These are phyloP conservation scores for Akanthomyces muscarius DNA, from an alignment of 2,329 filamentous ascomycete genomes.

Conservation along the genomic window DNA sequence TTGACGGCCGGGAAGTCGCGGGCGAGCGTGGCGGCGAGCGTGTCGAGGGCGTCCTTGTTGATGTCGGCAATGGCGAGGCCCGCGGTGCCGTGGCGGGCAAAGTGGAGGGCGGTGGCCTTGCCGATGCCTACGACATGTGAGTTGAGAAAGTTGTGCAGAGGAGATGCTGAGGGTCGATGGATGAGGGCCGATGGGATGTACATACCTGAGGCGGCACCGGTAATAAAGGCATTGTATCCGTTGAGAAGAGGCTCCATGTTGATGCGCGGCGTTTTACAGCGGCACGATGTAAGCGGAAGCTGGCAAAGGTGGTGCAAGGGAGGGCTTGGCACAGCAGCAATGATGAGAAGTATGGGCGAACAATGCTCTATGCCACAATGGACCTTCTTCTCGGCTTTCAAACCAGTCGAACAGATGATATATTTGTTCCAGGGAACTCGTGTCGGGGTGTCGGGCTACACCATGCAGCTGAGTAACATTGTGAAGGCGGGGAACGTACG, in stretches of 20 bases:
- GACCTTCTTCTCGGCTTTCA: too few species aligned
- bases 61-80: slow-evolving; percentile 45
- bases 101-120: slow-evolving; percentile 40
- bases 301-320: too few species aligned
- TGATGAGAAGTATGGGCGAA: not conserved
- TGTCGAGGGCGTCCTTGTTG: slow-evolving; percentile 31
- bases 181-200: not conserved
- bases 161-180: not conserved
- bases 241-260: slow-evolving; percentile 37
- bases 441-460: too few species aligned
- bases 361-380: too few species aligned
- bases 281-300: not conserved
- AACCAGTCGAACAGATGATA: too few species aligned
- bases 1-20: slow-evolving; percentile 36
- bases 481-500: not conserved
- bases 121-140: slow-evolving; percentile 41
- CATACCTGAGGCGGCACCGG: slow-evolving; percentile 44
- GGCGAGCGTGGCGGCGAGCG: slow-evolving; percentile 32
- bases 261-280: not conserved
- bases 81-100: slow-evolving; percentile 45
- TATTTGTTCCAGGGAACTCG: too few species aligned
- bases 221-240: slow-evolving; percentile 44
- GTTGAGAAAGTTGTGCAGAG: slow-evolving; percentile 13
- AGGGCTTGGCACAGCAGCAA: not conserved
- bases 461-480: not conserved